phyloP scores from a whole-genome alignment of 2,329 filamentous ascomycete species.

The Hypoxylon sp. region DNA sequence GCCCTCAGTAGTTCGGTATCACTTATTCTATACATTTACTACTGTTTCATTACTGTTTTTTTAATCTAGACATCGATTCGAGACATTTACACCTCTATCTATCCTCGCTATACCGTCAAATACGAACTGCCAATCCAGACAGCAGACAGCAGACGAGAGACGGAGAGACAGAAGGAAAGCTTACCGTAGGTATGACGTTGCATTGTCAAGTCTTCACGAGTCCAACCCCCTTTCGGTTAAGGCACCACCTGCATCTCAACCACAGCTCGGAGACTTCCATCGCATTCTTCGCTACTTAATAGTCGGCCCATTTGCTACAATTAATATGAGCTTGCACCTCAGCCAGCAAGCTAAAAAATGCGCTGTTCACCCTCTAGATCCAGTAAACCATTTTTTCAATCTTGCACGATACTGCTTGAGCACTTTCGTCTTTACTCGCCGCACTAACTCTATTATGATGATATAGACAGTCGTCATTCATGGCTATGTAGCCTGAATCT shows the following conservation, averaged over 20 bases:
- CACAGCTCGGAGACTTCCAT: slow-evolving; percentile 37
- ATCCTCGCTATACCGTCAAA: background rate
- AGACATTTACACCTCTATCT: background rate
- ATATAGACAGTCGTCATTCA: slow-evolving; percentile 6
- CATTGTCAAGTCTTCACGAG: slow-evolving; percentile 34
- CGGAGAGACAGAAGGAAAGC: background rate
- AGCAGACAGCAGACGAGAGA: background rate
- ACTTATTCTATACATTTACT: background rate
- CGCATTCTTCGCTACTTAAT: slow-evolving; percentile 23
- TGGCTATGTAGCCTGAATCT: slow-evolving; percentile 30
- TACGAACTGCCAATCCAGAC: background rate
- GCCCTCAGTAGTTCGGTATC: background rate
- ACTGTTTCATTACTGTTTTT: background rate
- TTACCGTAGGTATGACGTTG: slow-evolving; percentile 51
- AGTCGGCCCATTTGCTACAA: slow-evolving; percentile 20
- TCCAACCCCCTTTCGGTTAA: slow-evolving; percentile 38
- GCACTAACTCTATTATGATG: slow-evolving; percentile 33
- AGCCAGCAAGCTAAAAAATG: background rate
- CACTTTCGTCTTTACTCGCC: slow-evolving; percentile 13
- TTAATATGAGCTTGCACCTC: slow-evolving; percentile 12
- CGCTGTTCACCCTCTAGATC: slow-evolving; percentile 19
- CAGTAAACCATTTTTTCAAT: slow-evolving; percentile 15
- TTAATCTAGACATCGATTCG: background rate
- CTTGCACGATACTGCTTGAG: background rate
- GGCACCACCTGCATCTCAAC: slow-evolving; percentile 26